These are phyloP conservation scores for Posidonia australis DNA, from an alignment of 106 monocot species.

Conservation along the genomic window DNA sequence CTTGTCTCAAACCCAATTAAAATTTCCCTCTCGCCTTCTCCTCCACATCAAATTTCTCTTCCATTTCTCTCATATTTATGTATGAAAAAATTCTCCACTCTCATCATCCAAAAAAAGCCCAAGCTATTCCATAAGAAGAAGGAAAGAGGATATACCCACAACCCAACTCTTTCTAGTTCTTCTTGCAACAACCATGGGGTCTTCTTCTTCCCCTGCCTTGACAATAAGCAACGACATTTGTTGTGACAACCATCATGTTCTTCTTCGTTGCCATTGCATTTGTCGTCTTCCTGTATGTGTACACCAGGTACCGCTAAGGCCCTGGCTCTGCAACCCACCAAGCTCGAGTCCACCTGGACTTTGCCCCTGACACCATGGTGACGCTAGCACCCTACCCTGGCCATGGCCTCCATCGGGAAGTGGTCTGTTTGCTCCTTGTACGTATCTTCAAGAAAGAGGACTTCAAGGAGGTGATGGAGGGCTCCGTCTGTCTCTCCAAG, in stretches of 20 bases:
- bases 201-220: background rate
- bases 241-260: background rate
- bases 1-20: too few species aligned
- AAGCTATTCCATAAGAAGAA: too few species aligned
- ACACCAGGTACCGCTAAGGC: background rate
- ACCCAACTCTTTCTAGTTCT: too few species aligned
- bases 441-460: conserved; percentile 1
- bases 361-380: background rate
- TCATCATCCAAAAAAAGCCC: too few species aligned
- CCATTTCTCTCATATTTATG: too few species aligned
- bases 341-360: background rate
- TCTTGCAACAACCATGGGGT: too few species aligned
- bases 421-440: background rate
- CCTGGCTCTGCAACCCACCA: background rate
- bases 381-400: background rate
- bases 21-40: too few species aligned
- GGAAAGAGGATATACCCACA: too few species aligned
- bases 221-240: background rate
- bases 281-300: background rate
- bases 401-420: background rate
- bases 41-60: too few species aligned
- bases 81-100: too few species aligned
- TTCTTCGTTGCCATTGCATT: background rate
- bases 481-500: conserved; percentile 14
- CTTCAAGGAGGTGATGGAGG: conserved; percentile 3